Evolutionary conservation across 2,329 filamentous ascomycete species (phyloP).

Genomic region (Hirsutella thompsonii): DNA sequence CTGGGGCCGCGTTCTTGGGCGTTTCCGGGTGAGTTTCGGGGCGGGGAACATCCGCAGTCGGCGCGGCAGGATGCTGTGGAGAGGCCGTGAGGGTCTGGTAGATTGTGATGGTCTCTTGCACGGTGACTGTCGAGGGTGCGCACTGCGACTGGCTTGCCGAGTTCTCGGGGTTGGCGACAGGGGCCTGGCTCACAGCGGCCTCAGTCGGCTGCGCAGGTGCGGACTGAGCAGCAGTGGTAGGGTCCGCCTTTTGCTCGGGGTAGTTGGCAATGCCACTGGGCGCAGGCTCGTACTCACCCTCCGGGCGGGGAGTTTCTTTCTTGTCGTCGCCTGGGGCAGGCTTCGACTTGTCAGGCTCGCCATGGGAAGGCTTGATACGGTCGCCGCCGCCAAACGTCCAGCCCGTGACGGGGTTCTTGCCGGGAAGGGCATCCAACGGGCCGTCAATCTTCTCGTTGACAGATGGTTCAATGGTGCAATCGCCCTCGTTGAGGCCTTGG

Average conservation of each 20-base stretch:
- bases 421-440: constrained; percentile 35
- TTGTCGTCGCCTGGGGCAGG: neutral
- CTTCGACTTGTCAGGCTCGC: constrained; percentile 11
- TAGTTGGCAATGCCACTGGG: no score
- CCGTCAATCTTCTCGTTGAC: constrained; percentile 32
- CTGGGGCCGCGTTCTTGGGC: no score
- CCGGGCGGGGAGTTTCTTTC: neutral
- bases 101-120: constrained; percentile 33
- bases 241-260: neutral
- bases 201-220: no score
- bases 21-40: no score
- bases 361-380: constrained; percentile 11
- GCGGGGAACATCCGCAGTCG: no score
- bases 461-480: constrained; percentile 37
- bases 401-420: constrained; percentile 39
- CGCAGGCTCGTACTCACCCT: no score
- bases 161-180: constrained; percentile 3
- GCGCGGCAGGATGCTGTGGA: no score
- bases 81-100: no score
- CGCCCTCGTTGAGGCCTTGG: constrained; percentile 34
- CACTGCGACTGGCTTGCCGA: no score
- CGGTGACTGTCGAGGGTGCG: constrained; percentile 19
- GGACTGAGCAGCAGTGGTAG: neutral
- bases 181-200: no score
- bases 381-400: constrained; percentile 21